phyloP scores from a whole-genome alignment of 2,329 filamentous ascomycete species.

The Cytospora piceae region DNA sequence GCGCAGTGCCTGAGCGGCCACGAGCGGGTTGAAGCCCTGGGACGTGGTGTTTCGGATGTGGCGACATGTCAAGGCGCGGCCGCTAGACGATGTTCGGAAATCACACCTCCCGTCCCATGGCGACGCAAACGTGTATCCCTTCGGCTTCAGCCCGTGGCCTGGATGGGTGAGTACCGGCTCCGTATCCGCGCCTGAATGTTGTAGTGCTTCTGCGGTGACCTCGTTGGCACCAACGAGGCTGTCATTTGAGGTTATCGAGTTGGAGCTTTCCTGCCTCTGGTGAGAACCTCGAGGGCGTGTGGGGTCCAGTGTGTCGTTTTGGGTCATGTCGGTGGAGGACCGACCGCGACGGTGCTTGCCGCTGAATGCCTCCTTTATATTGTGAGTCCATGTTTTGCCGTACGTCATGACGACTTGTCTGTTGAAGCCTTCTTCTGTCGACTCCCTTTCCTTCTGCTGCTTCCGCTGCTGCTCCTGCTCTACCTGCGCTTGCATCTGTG shows the following conservation, averaged over 20 bases:
- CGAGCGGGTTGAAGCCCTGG: slow-evolving; percentile 49
- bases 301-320: slow-evolving; percentile 32
- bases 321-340: slow-evolving; percentile 19
- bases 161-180: slow-evolving; percentile 45
- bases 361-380: slow-evolving; percentile 49
- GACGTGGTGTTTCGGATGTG: slow-evolving; percentile 63
- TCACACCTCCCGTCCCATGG: slow-evolving; percentile 89
- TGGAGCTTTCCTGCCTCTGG: slow-evolving; percentile 34
- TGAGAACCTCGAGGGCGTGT: slow-evolving; percentile 33
- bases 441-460: slow-evolving; percentile 31
- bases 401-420: slow-evolving; percentile 64
- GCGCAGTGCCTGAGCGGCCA: slow-evolving; percentile 41
- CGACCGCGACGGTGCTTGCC: slow-evolving; percentile 40
- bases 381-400: slow-evolving; percentile 52
- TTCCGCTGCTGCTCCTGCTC: slow-evolving; percentile 13
- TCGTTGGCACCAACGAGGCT: slow-evolving; percentile 4
- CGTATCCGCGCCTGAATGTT: slow-evolving; percentile 3
- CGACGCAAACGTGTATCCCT: slow-evolving; percentile 77
- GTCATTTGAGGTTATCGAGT: slow-evolving; percentile 23
- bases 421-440: slow-evolving; percentile 46
- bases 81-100: slow-evolving; percentile 77
- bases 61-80: slow-evolving; percentile 74
- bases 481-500: slow-evolving; percentile 18
- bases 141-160: slow-evolving; percentile 54
- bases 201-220: background rate